Conservation (phyloP, 768 basidiomycete genomes). For the Mycena epipterygia region DNA sequence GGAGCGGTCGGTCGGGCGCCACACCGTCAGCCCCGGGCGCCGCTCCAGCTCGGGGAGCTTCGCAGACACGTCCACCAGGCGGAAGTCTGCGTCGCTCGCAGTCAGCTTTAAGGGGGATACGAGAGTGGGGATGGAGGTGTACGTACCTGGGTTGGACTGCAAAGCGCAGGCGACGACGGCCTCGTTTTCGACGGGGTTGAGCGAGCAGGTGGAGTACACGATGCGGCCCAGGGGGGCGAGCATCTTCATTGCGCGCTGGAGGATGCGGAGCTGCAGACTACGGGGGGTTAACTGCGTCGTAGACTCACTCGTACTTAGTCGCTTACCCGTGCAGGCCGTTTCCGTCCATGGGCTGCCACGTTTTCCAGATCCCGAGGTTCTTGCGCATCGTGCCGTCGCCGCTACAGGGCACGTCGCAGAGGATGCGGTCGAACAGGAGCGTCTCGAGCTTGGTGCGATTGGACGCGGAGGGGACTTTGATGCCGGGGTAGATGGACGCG, state of each 20-base stretch:
- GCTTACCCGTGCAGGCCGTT: constrained; percentile 90
- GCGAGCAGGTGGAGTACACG: constrained; percentile 97
- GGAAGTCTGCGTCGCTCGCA: constrained; percentile 65
- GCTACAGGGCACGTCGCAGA: constrained; percentile 98
- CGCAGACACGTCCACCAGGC: constrained; percentile 84
- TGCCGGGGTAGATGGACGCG: constrained; percentile 85
- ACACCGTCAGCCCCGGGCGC: constrained; percentile 80
- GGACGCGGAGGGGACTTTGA: constrained; percentile 62
- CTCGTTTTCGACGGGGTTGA: constrained; percentile 98
- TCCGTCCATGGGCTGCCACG: constrained; percentile 90
- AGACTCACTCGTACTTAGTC: not conserved
- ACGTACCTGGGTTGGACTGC: constrained; percentile 72
- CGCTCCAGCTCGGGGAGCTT: constrained; percentile 79
- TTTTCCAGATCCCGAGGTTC: constrained; percentile 95
- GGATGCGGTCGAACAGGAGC: constrained; percentile 90
- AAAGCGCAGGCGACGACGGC: constrained; percentile 93
- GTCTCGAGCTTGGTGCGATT: constrained; percentile 57
- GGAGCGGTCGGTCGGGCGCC: constrained; percentile 79
- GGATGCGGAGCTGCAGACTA: constrained; percentile 93
- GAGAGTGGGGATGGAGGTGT: constrained; percentile 28
- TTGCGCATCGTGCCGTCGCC: constrained; percentile 97
- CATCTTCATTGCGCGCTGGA: constrained; percentile 93
- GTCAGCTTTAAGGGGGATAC: not conserved
- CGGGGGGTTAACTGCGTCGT: constrained; percentile 63
- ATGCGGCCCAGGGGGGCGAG: constrained; percentile 87